Evolutionary conservation across 345 rosid species (phyloP).

Genomic region (Euphorbia tirucalli): DNA sequence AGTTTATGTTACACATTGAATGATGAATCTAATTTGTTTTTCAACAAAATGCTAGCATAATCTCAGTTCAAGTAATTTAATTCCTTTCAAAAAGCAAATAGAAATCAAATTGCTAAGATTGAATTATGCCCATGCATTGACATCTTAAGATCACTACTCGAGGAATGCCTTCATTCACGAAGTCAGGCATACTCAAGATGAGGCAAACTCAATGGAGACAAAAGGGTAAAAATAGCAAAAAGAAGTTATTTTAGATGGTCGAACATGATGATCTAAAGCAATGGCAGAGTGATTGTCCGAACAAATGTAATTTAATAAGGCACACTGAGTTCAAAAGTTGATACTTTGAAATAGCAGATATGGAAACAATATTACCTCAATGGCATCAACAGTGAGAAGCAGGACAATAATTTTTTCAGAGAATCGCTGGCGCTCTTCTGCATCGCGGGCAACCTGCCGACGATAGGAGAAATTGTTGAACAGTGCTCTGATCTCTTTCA

Average conservation of each 20-base stretch:
- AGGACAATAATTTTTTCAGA: slow-evolving; percentile 84
- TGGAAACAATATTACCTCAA: slow-evolving; percentile 57
- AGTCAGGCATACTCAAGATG: background rate
- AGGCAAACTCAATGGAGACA: background rate
- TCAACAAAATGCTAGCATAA: background rate
- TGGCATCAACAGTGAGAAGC: slow-evolving; percentile 90
- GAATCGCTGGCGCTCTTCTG: slow-evolving; percentile 83
- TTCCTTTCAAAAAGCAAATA: background rate
- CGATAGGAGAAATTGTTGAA: slow-evolving; percentile 87
- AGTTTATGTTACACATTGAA: background rate
- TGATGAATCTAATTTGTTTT: background rate
- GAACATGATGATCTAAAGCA: background rate
- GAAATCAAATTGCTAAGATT: background rate
- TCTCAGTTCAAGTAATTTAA: background rate
- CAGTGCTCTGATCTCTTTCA: slow-evolving; percentile 76
- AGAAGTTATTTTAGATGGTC: background rate
- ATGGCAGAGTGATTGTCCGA: background rate
- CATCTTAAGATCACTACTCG: background rate
- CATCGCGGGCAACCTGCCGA: slow-evolving; percentile 58
- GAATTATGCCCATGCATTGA: background rate
- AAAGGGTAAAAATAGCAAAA: background rate
- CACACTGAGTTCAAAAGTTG: background rate
- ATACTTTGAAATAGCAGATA: background rate
- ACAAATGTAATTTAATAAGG: background rate
- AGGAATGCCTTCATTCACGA: background rate